These are phyloP conservation scores for Dryadomyces quercus-mongolicae DNA, from an alignment of 2,329 filamentous ascomycete species.

Conservation along the genomic window DNA sequence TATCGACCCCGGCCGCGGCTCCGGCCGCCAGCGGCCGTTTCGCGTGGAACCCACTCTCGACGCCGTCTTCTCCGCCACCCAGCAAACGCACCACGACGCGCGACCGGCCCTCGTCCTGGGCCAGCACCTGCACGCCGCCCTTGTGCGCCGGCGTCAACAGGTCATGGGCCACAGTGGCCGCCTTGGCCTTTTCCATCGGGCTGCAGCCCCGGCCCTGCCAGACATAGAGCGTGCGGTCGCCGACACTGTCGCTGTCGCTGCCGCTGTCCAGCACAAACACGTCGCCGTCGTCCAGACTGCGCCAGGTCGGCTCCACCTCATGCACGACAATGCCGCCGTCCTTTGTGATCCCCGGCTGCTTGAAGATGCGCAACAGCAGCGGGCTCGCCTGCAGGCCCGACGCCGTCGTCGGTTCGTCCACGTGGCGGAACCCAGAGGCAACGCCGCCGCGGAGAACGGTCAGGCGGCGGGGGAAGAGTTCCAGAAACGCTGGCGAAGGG, in stretches of 20 bases:
- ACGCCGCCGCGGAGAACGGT: conserved; percentile 50
- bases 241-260: conserved; percentile 51
- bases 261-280: conserved; percentile 53
- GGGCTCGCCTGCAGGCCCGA: conserved; percentile 21
- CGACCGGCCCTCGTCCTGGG: conserved; percentile 45
- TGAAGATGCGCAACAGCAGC: conserved; percentile 51
- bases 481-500: conserved; percentile 47
- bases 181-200: conserved; percentile 58
- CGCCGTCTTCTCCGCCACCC: conserved; percentile 29
- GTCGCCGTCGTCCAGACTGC: conserved; percentile 51
- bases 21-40: background rate
- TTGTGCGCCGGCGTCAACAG: conserved; percentile 48
- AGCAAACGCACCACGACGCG: conserved; percentile 43
- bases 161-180: conserved; percentile 54
- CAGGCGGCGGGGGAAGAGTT: conserved; percentile 43
- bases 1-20: conserved; percentile 14
- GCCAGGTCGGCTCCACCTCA: conserved; percentile 50
- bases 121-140: conserved; percentile 51
- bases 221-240: conserved; percentile 52
- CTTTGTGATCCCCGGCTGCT: conserved; percentile 35
- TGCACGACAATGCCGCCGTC: conserved; percentile 43
- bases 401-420: conserved; percentile 27
- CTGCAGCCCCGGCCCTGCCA: conserved; percentile 56
- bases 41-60: conserved; percentile 20
- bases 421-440: conserved; percentile 49